Base-by-base conservation (phyloP, 1,139 yeast genomes). In the Magnusiomyces paraingens region DNA sequence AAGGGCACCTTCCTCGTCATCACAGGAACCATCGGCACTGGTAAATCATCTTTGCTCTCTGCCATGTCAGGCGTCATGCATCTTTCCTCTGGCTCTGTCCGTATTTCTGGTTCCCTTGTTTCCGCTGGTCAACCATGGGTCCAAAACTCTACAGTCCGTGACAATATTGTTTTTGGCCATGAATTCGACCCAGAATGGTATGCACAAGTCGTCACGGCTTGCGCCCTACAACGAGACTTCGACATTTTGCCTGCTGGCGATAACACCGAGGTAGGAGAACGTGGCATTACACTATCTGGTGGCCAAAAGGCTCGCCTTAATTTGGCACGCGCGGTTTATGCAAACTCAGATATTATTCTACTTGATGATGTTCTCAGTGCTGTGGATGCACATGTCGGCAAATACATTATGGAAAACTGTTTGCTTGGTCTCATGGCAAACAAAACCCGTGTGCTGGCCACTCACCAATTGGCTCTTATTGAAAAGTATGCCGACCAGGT, bases 221-320 rank as follows among this genome's bases (percentile, higher is more conserved):
- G 96, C 67, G 79, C 88, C 1, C 75, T 89, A 55, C 73, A 73
- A 42, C 78, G 83, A 47, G 96, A 89, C 70, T 73, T 89, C 58
- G 82, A 81, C 21, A 75, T 77, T 49, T 72, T 89, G 51, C 88
- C 93, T 2, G 94, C 86, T 43, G 93, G 96, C 54, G 97, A 90
- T 65, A 67, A 69, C 52, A 87, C 96, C 1, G 96, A 89, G 69
- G 86, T 90, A 56, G 97, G 97, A 58, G 97, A 90, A 68, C 80
- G 95, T 61, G 97, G 97, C 60, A 86, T 90, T 60, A 89, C 94
- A 0, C 71, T 90, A 45, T 87, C 96, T 2, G 97, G 97, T 56
- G 97, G 97, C 45, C 97, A 90, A 68, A 90, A 90, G 70, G 95
- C 96, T 0, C 77, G 96, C 64, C 80, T 88, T 61, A 84, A 84